These are phyloP conservation scores for Tephrocybe sp. DNA, from an alignment of 768 basidiomycete species.

Conservation along the genomic window DNA sequence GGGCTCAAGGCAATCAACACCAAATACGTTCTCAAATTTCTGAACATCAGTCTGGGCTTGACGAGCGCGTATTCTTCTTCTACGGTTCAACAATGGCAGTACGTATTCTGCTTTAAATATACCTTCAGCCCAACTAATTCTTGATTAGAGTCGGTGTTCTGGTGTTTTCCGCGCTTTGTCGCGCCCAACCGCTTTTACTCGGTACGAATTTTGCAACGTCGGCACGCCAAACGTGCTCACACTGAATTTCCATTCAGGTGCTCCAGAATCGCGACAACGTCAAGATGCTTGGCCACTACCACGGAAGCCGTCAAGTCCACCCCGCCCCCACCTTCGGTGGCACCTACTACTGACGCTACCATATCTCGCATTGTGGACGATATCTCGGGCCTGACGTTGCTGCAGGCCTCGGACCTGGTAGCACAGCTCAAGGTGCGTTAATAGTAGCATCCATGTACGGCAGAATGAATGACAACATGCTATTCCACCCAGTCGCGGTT, in stretches of 20 bases:
- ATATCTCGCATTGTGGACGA: slow-evolving; percentile 88
- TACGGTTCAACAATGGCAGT: slow-evolving; percentile 38
- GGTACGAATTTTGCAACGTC: slow-evolving; percentile 26
- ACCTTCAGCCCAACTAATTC: slow-evolving; percentile 2
- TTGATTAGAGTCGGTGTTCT: slow-evolving; percentile 43
- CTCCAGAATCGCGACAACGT: slow-evolving; percentile 35
- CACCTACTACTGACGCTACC: slow-evolving; percentile 54
- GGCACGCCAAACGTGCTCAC: slow-evolving; percentile 9
- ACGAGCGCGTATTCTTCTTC: slow-evolving; percentile 18
- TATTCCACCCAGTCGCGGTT: slow-evolving; percentile 63
- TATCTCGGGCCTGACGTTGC: slow-evolving; percentile 82
- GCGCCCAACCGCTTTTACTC: slow-evolving; percentile 36
- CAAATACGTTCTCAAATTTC: slow-evolving; percentile 40
- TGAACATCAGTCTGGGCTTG: slow-evolving; percentile 14
- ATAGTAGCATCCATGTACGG: not conserved
- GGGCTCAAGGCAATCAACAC: slow-evolving; percentile 25
- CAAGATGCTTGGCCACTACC: slow-evolving; percentile 61
- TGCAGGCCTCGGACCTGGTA: slow-evolving; percentile 96
- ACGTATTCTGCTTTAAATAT: slow-evolving; percentile 19
- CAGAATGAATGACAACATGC: not conserved
- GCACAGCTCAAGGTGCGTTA: slow-evolving; percentile 78
- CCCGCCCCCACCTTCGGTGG: slow-evolving; percentile 39
- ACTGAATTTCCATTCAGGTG: slow-evolving; percentile 25
- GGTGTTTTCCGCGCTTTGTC: slow-evolving; percentile 40
- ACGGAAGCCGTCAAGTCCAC: slow-evolving; percentile 42